Conservation (phyloP, 2,329 filamentous ascomycete species). For the Aphanoascus verrucosus region DNA sequence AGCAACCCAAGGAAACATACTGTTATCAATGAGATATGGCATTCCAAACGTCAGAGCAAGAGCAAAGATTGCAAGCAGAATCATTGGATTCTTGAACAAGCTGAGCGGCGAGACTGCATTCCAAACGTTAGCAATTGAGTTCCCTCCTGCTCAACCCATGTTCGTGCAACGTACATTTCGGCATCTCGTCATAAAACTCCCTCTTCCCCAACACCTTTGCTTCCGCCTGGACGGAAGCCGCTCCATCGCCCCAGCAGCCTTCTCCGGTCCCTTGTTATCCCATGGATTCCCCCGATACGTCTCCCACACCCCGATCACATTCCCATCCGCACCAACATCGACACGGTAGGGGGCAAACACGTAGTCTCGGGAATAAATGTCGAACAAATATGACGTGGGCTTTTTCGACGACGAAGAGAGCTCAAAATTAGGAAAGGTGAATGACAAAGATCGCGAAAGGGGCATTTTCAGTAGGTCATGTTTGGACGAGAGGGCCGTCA, state of each 20-base stretch:
- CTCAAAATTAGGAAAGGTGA: slow-evolving; percentile 58
- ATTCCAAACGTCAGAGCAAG: slow-evolving; percentile 80
- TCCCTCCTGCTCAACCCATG: too few relatives aligned
- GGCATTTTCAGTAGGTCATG: slow-evolving; percentile 48
- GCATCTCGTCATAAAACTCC: slow-evolving; percentile 65
- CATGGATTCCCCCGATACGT: slow-evolving; percentile 84
- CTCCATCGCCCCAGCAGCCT: slow-evolving; percentile 26
- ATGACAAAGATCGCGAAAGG: slow-evolving; percentile 57
- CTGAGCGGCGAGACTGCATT: slow-evolving; percentile 60
- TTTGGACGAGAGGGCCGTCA: slow-evolving; percentile 37
- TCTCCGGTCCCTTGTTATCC: slow-evolving; percentile 61
- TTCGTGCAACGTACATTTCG: slow-evolving; percentile 62
- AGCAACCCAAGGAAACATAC: slow-evolving; percentile 55
- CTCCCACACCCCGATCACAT: slow-evolving; percentile 60
- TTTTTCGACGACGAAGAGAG: slow-evolving; percentile 4
- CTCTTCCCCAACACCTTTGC: slow-evolving; percentile 53
- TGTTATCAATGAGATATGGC: slow-evolving; percentile 92
- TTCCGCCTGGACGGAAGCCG: slow-evolving; percentile 45
- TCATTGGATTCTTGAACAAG: slow-evolving; percentile 92
- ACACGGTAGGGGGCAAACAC: slow-evolving; percentile 70
- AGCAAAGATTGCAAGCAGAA: slow-evolving; percentile 75
- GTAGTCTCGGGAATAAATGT: slow-evolving; percentile 64
- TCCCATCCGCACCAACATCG: slow-evolving; percentile 45
- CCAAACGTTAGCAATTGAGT: too few relatives aligned
- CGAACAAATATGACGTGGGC: slow-evolving; percentile 59